These are phyloP conservation scores for Myriosclerotinia duriaeana DNA, from an alignment of 2,329 filamentous ascomycete genomes.

Conservation along the genomic window DNA sequence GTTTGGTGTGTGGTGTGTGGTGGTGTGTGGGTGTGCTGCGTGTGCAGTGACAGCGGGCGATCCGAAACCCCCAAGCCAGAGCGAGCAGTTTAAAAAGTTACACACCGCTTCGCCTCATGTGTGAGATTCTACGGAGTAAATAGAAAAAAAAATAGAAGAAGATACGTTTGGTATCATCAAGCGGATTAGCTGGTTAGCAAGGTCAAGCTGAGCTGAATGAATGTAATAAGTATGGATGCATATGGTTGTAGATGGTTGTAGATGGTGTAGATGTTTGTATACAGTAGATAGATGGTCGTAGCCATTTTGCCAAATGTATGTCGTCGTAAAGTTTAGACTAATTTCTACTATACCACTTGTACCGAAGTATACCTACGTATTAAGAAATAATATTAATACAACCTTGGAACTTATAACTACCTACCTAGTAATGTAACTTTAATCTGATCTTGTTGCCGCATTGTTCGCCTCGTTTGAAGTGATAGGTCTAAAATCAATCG, in stretches of 20 bases:
- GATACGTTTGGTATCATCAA: conserved; percentile 8
- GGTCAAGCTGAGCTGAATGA: no score
- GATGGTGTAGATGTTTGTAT: no score
- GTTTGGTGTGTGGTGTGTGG: background rate
- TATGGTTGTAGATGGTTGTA: no score
- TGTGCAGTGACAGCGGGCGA: conserved; percentile 21
- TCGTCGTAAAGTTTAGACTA: no score
- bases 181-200: background rate
- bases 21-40: conserved; percentile 8
- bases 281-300: no score
- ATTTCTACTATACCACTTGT: no score
- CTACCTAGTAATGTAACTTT: conserved; percentile 23
- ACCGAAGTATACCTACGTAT: no score
- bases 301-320: no score
- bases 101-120: conserved; percentile 24
- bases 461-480: conserved; percentile 23
- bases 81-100: conserved; percentile 4
- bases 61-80: conserved; percentile 14
- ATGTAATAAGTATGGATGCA: no score
- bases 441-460: conserved; percentile 22
- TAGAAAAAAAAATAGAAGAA: background rate
- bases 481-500: conserved; percentile 20
- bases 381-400: background rate
- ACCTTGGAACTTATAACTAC: background rate
- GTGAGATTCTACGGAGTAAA: conserved; percentile 5